A percentile compares a stretch with the other conserved stretches of the same genome.
Conservation (phyloP, 2,329 filamentous ascomycete genomes). For the Exophiala viscosa region DNA sequence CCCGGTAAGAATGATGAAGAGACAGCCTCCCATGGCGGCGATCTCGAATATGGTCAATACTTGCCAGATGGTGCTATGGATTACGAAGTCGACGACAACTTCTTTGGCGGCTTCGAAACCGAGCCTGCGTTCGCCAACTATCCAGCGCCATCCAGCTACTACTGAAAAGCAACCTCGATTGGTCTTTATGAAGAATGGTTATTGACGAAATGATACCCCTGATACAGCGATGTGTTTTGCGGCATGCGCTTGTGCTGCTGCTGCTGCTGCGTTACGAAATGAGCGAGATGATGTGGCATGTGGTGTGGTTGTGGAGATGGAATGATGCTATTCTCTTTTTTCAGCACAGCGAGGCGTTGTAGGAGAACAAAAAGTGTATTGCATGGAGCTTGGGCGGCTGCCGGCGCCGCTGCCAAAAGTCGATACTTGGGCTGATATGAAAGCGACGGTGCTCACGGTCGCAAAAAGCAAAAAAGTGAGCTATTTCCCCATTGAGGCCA, state of each 20-base stretch:
- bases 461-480: slow-evolving; percentile 1
- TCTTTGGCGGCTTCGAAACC: slow-evolving; percentile 18
- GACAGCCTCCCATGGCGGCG: neutral
- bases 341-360: slow-evolving; percentile 1
- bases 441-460: no score
- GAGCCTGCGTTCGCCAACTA: slow-evolving; percentile 4
- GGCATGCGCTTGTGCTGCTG: no score
- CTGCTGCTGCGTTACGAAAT: no score
- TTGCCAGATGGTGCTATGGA: neutral
- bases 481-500: neutral
- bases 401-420: no score
- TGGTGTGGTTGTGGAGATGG: neutral
- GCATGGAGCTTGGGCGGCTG: neutral
- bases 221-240: no score
- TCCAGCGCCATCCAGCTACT: slow-evolving; percentile 6
- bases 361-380: neutral
- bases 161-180: neutral
- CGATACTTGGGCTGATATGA: no score
- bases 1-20: neutral
- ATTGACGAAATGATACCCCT: no score
- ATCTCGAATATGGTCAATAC: slow-evolving; percentile 1
- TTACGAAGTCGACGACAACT: slow-evolving; percentile 11
- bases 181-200: neutral
- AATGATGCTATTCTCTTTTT: neutral
- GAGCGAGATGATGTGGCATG: no score